Conservation (phyloP, 257 asterid genomes). For the Coffea canephora region DNA sequence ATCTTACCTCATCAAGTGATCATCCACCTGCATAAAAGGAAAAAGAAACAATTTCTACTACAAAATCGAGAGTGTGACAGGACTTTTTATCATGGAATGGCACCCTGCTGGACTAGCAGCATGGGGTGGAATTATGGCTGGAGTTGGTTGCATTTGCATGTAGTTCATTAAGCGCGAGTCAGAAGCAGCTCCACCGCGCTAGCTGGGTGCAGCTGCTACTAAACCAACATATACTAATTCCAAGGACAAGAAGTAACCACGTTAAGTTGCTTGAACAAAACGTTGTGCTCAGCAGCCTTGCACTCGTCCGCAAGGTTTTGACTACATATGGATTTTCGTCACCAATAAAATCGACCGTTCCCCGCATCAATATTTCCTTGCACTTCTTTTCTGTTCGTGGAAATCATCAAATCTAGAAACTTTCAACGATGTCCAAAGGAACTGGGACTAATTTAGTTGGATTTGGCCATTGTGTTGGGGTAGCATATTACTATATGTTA, state of each 20-base stretch:
- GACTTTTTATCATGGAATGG: background rate
- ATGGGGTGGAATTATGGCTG: too few species aligned
- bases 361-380: background rate
- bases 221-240: constrained; percentile 12
- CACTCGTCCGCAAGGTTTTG: constrained; percentile 24
- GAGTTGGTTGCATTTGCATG: background rate
- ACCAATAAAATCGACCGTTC: constrained; percentile 37
- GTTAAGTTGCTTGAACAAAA: constrained; percentile 19
- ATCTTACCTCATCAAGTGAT: background rate
- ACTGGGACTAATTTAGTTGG: background rate
- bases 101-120: background rate
- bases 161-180: constrained; percentile 28
- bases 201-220: background rate
- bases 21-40: background rate
- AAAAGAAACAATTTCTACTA: background rate
- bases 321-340: constrained; percentile 20
- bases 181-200: constrained; percentile 15
- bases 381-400: background rate
- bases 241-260: constrained; percentile 42
- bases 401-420: constrained; percentile 14
- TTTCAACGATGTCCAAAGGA: constrained; percentile 7
- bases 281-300: background rate
- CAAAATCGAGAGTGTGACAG: background rate
- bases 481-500: background rate
- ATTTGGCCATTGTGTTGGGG: background rate